Evolutionary conservation across 495 filamentous ascomycete genomes (phyloP).

Genomic region (Schizothecium vesticola): DNA sequence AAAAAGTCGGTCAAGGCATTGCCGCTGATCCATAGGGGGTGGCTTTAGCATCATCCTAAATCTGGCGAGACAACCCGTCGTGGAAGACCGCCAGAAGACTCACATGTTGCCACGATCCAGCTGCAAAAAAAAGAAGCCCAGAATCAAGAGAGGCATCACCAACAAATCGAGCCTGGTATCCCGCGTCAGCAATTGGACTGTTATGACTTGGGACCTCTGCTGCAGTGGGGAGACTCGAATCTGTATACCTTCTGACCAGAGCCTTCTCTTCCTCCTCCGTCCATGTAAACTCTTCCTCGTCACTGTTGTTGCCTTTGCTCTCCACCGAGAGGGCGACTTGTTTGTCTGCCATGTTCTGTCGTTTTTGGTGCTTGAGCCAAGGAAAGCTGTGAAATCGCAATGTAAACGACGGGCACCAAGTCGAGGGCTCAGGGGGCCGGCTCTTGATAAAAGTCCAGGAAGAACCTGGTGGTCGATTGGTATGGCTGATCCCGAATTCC

Average conservation of each 20-base stretch:
- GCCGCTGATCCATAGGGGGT: slow-evolving; percentile 7
- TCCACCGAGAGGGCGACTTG: slow-evolving; percentile 11
- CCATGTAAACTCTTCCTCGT: slow-evolving; percentile 27
- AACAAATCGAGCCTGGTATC: slow-evolving; percentile 44
- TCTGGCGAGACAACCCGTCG: not conserved
- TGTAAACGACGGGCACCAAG: not conserved
- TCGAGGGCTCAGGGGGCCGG: not conserved
- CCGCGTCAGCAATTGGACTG: not conserved
- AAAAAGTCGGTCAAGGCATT: slow-evolving; percentile 37
- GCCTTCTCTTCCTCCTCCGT: slow-evolving; percentile 34
- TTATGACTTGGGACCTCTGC: too few species aligned
- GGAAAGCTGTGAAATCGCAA: not conserved
- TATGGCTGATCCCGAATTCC: not conserved
- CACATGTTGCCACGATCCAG: slow-evolving; percentile 43
- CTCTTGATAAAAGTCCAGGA: not conserved
- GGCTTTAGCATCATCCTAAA: not conserved
- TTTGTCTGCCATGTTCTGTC: slow-evolving; percentile 17
- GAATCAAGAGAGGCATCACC: slow-evolving; percentile 44
- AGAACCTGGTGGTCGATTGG: not conserved
- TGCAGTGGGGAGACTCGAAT: not conserved
- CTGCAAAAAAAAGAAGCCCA: slow-evolving; percentile 56
- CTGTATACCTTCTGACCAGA: slow-evolving; percentile 27
- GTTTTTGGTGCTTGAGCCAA: not conserved
- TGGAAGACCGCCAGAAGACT: not conserved
- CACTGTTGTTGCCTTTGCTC: slow-evolving; percentile 18